Conservation (phyloP, 2,329 filamentous ascomycete species). For the Pseudopyricularia javanii region DNA sequence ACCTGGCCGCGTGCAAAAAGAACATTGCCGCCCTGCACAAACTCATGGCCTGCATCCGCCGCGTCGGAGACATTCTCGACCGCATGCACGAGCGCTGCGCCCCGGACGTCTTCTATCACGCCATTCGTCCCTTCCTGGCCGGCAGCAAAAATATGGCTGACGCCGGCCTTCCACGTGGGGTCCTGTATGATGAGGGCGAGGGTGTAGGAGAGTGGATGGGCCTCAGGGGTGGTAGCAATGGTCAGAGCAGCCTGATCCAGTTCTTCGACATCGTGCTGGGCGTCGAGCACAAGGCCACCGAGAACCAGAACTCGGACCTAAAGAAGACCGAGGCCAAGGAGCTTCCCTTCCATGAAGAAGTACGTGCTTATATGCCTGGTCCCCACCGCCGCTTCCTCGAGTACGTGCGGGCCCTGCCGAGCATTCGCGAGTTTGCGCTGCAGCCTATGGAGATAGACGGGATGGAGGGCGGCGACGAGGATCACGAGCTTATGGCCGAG, state of each 20-base stretch:
- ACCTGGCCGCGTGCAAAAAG: slow-evolving; percentile 46
- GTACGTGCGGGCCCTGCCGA: slow-evolving; percentile 56
- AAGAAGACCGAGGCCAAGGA: slow-evolving; percentile 12
- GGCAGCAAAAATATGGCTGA: slow-evolving; percentile 87
- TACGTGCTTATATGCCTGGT: slow-evolving; percentile 84
- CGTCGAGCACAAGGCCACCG: slow-evolving; percentile 54
- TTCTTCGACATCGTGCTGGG: slow-evolving; percentile 84
- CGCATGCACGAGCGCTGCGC: slow-evolving; percentile 87
- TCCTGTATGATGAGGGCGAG: slow-evolving; percentile 70
- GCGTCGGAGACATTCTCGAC: slow-evolving; percentile 55
- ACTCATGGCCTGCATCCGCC: slow-evolving; percentile 55
- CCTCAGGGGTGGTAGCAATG: slow-evolving; percentile 83
- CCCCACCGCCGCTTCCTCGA: slow-evolving; percentile 69
- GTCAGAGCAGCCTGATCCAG: slow-evolving; percentile 83
- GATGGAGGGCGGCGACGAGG: slow-evolving; percentile 21
- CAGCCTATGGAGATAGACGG: slow-evolving; percentile 13
- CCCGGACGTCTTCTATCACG: slow-evolving; percentile 78
- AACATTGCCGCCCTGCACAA: slow-evolving; percentile 38
- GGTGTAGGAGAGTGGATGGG: slow-evolving; percentile 58
- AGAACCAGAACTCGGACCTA: slow-evolving; percentile 12
- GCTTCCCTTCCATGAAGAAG: slow-evolving; percentile 43
- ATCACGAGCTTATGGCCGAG: slow-evolving; percentile 15
- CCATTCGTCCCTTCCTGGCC: slow-evolving; percentile 77
- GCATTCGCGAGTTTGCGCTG: slow-evolving; percentile 59
- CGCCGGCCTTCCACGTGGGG: slow-evolving; percentile 69